Conservation (phyloP, 805 yeast genomes). For the Cyberlindnera saturnus region DNA sequence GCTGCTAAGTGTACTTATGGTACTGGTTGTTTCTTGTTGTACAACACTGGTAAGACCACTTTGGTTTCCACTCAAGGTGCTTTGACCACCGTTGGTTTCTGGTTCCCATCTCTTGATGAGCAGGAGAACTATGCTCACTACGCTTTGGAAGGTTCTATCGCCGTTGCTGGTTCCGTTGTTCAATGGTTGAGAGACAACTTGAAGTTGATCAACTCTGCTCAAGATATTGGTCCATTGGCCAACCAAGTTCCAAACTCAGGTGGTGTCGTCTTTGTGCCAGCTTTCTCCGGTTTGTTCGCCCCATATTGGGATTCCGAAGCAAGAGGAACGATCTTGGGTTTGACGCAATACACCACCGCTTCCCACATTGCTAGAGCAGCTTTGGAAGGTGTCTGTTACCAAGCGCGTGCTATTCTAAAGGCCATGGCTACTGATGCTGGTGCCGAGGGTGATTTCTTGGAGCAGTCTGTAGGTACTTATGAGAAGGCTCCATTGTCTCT, state of each 20-base stretch:
- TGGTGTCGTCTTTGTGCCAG: slow-evolving; percentile 93
- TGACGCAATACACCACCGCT: slow-evolving; percentile 88
- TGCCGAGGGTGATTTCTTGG: slow-evolving; percentile 45
- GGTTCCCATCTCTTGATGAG: slow-evolving; percentile 64
- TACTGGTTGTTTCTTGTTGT: slow-evolving; percentile 87
- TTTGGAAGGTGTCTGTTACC: slow-evolving; percentile 91
- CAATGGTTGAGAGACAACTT: slow-evolving; percentile 93
- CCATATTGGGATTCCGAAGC: slow-evolving; percentile 95
- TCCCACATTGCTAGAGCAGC: slow-evolving; percentile 93
- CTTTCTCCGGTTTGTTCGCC: slow-evolving; percentile 88
- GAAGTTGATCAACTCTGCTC: slow-evolving; percentile 71
- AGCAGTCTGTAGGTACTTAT: slow-evolving; percentile 36
- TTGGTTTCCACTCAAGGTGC: slow-evolving; percentile 75
- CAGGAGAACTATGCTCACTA: slow-evolving; percentile 57
- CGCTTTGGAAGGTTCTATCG: slow-evolving; percentile 93
- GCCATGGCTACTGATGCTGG: slow-evolving; percentile 89
- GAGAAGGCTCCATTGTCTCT: slow-evolving; percentile 46
- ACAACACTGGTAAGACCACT: slow-evolving; percentile 75
- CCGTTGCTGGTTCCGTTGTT: slow-evolving; percentile 91
- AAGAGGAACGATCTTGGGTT: slow-evolving; percentile 87
- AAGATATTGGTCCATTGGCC: slow-evolving; percentile 88
- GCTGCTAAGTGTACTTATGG: slow-evolving; percentile 95
- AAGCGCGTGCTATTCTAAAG: slow-evolving; percentile 81
- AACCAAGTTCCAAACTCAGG: slow-evolving; percentile 75
- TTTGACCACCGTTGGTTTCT: slow-evolving; percentile 83